Evolutionary conservation across 371 early-diverging fungal species (phyloP).

Genomic region (Parasitella parasitica): DNA sequence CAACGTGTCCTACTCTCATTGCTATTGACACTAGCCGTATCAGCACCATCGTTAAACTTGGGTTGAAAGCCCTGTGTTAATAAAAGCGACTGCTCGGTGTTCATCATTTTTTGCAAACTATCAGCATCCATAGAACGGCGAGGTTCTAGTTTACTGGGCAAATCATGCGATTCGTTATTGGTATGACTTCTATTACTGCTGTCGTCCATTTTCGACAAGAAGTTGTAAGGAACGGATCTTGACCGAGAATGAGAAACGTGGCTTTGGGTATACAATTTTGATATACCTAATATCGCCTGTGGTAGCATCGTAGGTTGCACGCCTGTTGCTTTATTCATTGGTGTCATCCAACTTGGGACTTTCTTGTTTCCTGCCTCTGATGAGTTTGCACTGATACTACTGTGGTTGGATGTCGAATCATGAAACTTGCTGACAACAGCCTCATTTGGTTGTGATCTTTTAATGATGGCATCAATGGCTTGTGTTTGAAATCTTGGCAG

Average conservation of each 20-base stretch:
- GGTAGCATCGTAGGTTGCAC: neutral
- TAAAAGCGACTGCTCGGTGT: slow-evolving; percentile 33
- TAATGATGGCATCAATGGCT: slow-evolving; percentile 36
- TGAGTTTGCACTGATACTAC: neutral
- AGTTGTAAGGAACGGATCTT: slow-evolving; percentile 23
- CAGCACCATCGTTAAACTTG: slow-evolving; percentile 10
- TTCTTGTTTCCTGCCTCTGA: neutral
- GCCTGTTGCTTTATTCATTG: neutral
- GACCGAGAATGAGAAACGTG: slow-evolving; percentile 29
- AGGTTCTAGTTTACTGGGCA: neutral
- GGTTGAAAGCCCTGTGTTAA: slow-evolving; percentile 34
- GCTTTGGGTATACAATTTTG: slow-evolving; percentile 1
- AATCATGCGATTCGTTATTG: neutral
- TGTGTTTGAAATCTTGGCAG: slow-evolving; percentile 36
- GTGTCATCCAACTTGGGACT: slow-evolving; percentile 4
- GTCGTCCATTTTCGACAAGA: neutral
- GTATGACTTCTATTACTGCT: neutral
- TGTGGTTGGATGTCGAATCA: neutral
- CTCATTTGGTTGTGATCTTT: neutral
- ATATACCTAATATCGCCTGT: neutral
- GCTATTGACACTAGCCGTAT: neutral
- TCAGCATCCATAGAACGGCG: slow-evolving; percentile 4
- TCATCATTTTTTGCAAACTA: slow-evolving; percentile 14
- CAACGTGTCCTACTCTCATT: neutral
- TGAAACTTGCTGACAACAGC: neutral